Base-by-base conservation (phyloP, 345 rosid species). In the Arabis hirsuta region DNA sequence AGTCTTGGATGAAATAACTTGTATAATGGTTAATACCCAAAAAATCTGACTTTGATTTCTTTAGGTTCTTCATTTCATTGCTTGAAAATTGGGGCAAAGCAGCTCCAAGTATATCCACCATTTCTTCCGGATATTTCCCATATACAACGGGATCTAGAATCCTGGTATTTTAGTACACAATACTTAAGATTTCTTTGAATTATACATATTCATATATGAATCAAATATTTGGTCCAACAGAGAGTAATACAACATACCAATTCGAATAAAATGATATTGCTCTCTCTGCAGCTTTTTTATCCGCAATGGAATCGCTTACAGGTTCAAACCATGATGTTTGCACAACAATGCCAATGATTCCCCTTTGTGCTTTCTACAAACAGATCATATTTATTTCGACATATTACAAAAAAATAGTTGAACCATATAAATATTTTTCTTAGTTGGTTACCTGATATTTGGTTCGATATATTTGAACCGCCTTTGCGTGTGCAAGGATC, bases 21-120 rank as follows among this genome's bases (percentile, higher is more conserved):
- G 78, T 86, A n/a, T 90, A 90, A 22, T 88, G 88, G 78, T 90
- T 88, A 51, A 90, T 58, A 27, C 97, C 92, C 20, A 87, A 78
- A 65, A 90, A 90, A 75, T 90, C 88, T 26, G 84, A 60, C 46
- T 82, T 81, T 7, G 38, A 76, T 4, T 43, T 80, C 71, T 69
- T 71, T 46, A 88, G 73, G 19, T 36, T 78, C 45, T 80, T 62
- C 47, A 60, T 59, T 8, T 90, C 89, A 34, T 66, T 22, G 48
- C 53, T 69, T 5, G 96, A 79, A 74, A 90, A 86, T 39, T 6
- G 11, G 0, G 97, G 97, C 24, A 90, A 70, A 24, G 62, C 47
- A 24, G 79, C 54, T 51, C 89, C 90, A 51, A 90, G 77, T 79
- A 86, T 69, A 44, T 77, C 58, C n/a, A 56, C 78, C 94, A 90